Percentiles rank a stretch among this genome's conserved stretches.
Evolutionary conservation across 108 stramenopile genomes (phyloP).

Genomic region (Cylindrotheca fusiformis): DNA sequence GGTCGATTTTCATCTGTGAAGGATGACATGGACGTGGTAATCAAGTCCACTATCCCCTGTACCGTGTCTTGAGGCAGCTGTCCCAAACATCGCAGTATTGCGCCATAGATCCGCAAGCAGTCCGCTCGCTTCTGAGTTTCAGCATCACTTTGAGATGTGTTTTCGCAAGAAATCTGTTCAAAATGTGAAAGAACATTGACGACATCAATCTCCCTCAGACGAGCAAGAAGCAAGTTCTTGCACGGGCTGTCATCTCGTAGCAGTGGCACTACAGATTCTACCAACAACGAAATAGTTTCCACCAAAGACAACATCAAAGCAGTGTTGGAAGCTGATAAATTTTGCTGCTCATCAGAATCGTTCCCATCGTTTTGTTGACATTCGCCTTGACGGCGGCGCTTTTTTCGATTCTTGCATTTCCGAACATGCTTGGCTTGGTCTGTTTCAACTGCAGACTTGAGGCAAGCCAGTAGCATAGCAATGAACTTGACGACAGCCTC

Average conservation of each 20-base stretch:
- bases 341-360: slow-evolving; percentile 12
- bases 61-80: slow-evolving; percentile 37
- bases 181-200: slow-evolving; percentile 58
- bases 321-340: slow-evolving; percentile 40
- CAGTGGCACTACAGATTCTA: slow-evolving; percentile 52
- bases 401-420: slow-evolving; percentile 1
- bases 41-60: slow-evolving; percentile 38
- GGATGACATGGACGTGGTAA: slow-evolving; percentile 16
- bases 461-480: slow-evolving; percentile 76
- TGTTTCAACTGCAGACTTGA: slow-evolving; percentile 39
- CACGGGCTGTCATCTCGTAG: slow-evolving; percentile 16
- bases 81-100: slow-evolving; percentile 61
- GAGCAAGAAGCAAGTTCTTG: slow-evolving; percentile 43
- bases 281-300: slow-evolving; percentile 57
- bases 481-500: slow-evolving; percentile 79
- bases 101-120: slow-evolving; percentile 48
- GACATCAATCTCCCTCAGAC: slow-evolving; percentile 49
- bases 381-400: slow-evolving; percentile 21
- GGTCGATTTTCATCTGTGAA: slow-evolving; percentile 3
- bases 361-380: slow-evolving; percentile 19
- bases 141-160: slow-evolving; percentile 8
- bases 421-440: slow-evolving; percentile 32
- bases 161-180: slow-evolving; percentile 43
- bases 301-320: slow-evolving; percentile 62
- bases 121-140: slow-evolving; percentile 16